Evolutionary conservation across 768 basidiomycete species (phyloP), one percentile per base, ranked within the genome.

Genomic region (Chlorophyllum brunneum): DNA sequence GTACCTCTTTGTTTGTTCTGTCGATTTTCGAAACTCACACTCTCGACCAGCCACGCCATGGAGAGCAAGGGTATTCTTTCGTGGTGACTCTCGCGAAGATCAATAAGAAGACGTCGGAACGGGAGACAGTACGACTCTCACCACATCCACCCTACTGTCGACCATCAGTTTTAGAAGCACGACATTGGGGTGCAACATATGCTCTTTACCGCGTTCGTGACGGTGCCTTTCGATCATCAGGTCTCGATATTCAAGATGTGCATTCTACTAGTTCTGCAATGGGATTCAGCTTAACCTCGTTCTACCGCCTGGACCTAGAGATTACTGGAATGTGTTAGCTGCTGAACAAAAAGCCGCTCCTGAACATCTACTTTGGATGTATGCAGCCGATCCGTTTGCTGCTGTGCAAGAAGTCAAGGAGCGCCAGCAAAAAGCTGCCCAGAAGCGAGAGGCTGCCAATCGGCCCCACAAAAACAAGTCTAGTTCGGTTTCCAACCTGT

Each of bases 171-270:
- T 63, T 85, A 20, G 91, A 95, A 68, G 92, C 93, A 24, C 87
- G 85, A 49, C 94, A 97, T 63, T 94, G 89, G 85, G 92, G 86
- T 33, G 92, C 92, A 13, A 87, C 86, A 2, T 92, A 89, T 60
- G 88, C 89, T 34, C 69, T 95, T 48, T 89, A 93, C 67, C 83
- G 92, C 59, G 92, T 94, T 69, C 70, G 86, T 83, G 44, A 49
- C 46, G 50, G 23, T 52, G 33, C 56, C 36, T 47, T 47, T 57
- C 38, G 43, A 33, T 59, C 42, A 26, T 52, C 22, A 42, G 36
- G 45, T 38, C 30, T 55, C 49, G 42, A 61, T 43, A 58, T 61
- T 66, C 46, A 70, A 65, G 34, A 10, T 63, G 57, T 65, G 65
- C 55, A 54, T 58, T 51, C 55, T 51, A 26, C 48, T 64, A 90